These are phyloP conservation scores for Alternaria infectoria DNA, from an alignment of 2,329 filamentous ascomycete genomes.

Conservation along the genomic window DNA sequence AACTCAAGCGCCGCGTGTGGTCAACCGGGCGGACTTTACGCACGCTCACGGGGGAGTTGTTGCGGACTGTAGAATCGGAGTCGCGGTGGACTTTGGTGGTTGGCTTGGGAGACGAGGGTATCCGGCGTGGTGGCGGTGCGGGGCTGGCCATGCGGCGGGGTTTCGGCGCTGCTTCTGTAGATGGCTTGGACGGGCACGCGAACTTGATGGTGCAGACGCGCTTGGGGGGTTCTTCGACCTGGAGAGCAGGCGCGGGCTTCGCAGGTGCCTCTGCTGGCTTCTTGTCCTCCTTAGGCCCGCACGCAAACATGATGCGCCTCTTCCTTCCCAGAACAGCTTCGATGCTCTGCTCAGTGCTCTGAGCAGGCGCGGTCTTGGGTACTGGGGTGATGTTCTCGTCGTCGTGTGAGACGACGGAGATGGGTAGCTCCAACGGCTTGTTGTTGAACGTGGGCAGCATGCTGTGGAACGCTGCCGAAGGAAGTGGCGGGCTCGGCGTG, in stretches of 20 bases:
- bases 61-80: slow-evolving; percentile 59
- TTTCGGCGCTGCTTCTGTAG: slow-evolving; percentile 47
- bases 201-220: slow-evolving; percentile 75
- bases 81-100: slow-evolving; percentile 51
- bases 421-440: slow-evolving; percentile 47
- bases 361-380: slow-evolving; percentile 24
- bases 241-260: slow-evolving; percentile 24
- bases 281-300: slow-evolving; percentile 61
- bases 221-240: slow-evolving; percentile 49
- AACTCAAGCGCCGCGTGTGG: slow-evolving; percentile 44
- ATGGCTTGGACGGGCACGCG: slow-evolving; percentile 66
- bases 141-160: slow-evolving; percentile 55
- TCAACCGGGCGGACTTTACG: slow-evolving; percentile 46
- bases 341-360: slow-evolving; percentile 61
- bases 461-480: slow-evolving; percentile 57
- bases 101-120: slow-evolving; percentile 39
- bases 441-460: slow-evolving; percentile 47
- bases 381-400: slow-evolving; percentile 39
- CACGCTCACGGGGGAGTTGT: slow-evolving; percentile 53
- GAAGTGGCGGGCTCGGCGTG: slow-evolving; percentile 86
- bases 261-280: slow-evolving; percentile 42
- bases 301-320: slow-evolving; percentile 92
- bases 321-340: slow-evolving; percentile 75
- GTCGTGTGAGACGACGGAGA: slow-evolving; percentile 48
- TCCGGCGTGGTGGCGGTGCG: slow-evolving; percentile 42